Conservation (phyloP, 352 stramenopile species). For the Phytophthora vignae region DNA sequence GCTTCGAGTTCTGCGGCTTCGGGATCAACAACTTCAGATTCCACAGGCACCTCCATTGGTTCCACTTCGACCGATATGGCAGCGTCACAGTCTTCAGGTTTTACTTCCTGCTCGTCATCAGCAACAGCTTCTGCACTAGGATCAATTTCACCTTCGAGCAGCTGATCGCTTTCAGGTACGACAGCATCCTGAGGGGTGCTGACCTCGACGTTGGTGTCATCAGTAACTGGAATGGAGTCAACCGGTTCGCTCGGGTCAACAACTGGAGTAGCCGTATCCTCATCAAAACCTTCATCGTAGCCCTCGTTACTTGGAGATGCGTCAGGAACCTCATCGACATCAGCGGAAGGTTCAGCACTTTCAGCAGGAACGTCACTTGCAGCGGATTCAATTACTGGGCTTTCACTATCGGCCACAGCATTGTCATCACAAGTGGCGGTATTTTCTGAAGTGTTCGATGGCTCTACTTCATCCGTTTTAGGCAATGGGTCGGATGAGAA, state of each 20-base stretch:
- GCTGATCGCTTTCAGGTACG: neutral
- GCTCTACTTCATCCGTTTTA: conserved; percentile 6
- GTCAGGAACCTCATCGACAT: neutral
- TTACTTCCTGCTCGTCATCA: neutral
- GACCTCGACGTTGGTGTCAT: neutral
- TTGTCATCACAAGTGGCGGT: neutral
- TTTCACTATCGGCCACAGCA: neutral
- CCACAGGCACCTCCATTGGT: neutral
- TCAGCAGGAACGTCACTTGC: neutral
- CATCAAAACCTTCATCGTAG: conserved; percentile 43
- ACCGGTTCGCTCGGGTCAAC: neutral
- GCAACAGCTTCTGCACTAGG: neutral
- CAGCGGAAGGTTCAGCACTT: neutral
- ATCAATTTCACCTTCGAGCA: conserved; percentile 3
- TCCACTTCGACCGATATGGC: neutral
- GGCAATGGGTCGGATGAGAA: conserved; percentile 10
- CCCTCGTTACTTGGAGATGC: conserved; percentile 18
- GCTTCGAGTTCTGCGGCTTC: neutral
- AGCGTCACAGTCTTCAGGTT: conserved; percentile 5
- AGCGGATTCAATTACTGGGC: conserved; percentile 1
- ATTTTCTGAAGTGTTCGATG: neutral
- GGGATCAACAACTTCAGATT: neutral
- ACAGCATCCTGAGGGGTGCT: neutral
- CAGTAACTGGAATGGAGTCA: conserved; percentile 1
- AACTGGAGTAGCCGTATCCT: conserved; percentile 22